Evolutionary conservation across 2,329 filamentous ascomycete genomes (phyloP), one percentile per base, ranked within the genome.

Genomic region (Claviceps monticola): DNA sequence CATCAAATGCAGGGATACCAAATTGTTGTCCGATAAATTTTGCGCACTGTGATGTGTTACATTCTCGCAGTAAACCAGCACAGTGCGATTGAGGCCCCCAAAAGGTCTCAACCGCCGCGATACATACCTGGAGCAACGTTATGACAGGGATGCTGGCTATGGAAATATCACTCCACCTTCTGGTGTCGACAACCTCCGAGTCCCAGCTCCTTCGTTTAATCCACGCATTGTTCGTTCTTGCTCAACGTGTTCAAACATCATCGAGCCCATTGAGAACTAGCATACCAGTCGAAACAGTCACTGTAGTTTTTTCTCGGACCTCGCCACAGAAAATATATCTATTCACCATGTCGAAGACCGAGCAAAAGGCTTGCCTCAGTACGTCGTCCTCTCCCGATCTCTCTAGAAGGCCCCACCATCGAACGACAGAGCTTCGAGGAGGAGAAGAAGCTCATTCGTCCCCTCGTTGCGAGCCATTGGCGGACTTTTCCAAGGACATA

Each of bases 341-440:
- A 54, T 53, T 59, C 64, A 67, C 60, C 61, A 77, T 76, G 73
- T 70, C 74, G 65, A 73, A 72, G 62, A 73, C 75, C 62, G 74
- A 76, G 57, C 76, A 80, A 51, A 80, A 80, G 66, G 77, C 76
- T 62, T 80, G 77, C 68, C 73, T 80, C 66, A 80, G 75, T 79
- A 78, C 66, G 76, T 78, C 67, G 57, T 62, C 62, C 60, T 57
- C 58, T 57, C 63, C 62, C 55, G 59, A 59, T 62, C 57, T 56
- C 55, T 53, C 59, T 59, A 50, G 51, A 50, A 56, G 60, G 59
- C 55, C 59, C 54, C 56, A 53, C 54, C 53, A 49, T 50, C 46
- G 42, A 34, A 41, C 51, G 49, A 34, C 29, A 34, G 9, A 34
- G 29, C 29, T 34, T 34, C 29, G 9, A 34, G 29, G 29, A 34